Evolutionary conservation across 129 eudicot species (phyloP), one percentile per base, ranked within the genome.

Genomic region (Arctium lappa): DNA sequence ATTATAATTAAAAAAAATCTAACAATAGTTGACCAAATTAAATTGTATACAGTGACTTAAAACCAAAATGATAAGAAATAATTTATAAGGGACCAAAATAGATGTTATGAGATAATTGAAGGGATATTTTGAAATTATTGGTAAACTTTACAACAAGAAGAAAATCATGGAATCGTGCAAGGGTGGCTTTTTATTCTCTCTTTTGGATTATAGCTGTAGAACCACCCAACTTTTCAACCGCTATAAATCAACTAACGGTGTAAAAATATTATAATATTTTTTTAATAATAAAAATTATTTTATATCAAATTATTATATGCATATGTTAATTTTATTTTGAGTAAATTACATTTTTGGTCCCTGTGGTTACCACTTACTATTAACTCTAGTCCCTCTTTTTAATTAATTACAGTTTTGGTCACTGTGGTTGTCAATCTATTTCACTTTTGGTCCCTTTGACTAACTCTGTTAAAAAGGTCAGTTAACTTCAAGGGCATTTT

Each of bases 101-200:
- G 8, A 69, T n/a, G 5, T 13, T 32, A 69, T 69, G n/a, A 31
- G 2, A 69, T 69, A 69, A 12, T 32, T 4, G 74, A 32, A 12
- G 74, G 38, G 18, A 2, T 34, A 30, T 69, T 31, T 69, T 33
- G 40, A 32, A 69, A 69, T 69, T 12, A 32, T 69, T 32, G 6
- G 56, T 30, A n/a, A 30, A 38, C 81, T 40, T 33, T 33, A 33
- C 2, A 37, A 78, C 13, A 1, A 3, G 40, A 27, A 78, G 39
- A 63, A 66, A 78, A 22, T 74, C 44, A 65, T 78, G 73, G 82
- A 78, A 78, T 78, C 82, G 16, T 66, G 74, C 82, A 78, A 78
- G 82, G 82, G 74, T 37, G 62, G 74, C 62, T 33, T 65, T 33
- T 65, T 27, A 78, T 78, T 78, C 63, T 29, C 7, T 74, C 36